Conservation (phyloP, 2,329 filamentous ascomycete genomes). For the Penicillium verrucosum region DNA sequence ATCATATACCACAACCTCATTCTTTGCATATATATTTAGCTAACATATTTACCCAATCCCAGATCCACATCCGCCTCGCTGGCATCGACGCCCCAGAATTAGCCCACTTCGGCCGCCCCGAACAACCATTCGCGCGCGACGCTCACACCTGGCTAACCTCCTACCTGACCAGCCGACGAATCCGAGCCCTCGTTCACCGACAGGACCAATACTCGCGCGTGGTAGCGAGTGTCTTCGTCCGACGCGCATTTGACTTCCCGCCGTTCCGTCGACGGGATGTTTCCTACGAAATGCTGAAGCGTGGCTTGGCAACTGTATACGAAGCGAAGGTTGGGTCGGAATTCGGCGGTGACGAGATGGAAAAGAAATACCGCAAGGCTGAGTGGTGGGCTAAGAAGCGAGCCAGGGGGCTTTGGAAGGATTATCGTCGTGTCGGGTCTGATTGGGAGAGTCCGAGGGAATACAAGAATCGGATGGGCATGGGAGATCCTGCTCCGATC, state of each 20-base stretch:
- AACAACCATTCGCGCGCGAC: slow-evolving; percentile 79
- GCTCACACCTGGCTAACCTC: slow-evolving; percentile 75
- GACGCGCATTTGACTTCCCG: slow-evolving; percentile 47
- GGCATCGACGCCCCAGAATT: slow-evolving; percentile 91
- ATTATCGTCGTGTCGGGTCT: slow-evolving; percentile 48
- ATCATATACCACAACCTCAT: not conserved
- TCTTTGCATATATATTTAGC: not conserved
- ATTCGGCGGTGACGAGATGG: slow-evolving; percentile 68
- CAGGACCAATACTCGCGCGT: slow-evolving; percentile 90
- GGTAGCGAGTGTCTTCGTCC: slow-evolving; percentile 78
- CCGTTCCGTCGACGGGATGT: slow-evolving; percentile 68
- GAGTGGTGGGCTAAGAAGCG: slow-evolving; percentile 59
- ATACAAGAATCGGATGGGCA: slow-evolving; percentile 67
- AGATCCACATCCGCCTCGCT: slow-evolving; percentile 83
- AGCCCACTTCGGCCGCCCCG: slow-evolving; percentile 84
- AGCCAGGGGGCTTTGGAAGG: slow-evolving; percentile 71
- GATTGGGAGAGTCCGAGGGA: slow-evolving; percentile 78
- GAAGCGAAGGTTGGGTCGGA: slow-evolving; percentile 88
- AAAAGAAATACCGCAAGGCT: slow-evolving; percentile 46
- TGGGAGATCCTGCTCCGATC: slow-evolving; percentile 32
- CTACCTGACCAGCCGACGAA: slow-evolving; percentile 68
- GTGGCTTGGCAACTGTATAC: slow-evolving; percentile 83
- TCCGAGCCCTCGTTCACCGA: slow-evolving; percentile 78
- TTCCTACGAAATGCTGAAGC: slow-evolving; percentile 82
- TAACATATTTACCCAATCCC: not conserved